These are phyloP conservation scores for Aspergillus diversus DNA, from an alignment of 495 filamentous ascomycete species.

Conservation along the genomic window DNA sequence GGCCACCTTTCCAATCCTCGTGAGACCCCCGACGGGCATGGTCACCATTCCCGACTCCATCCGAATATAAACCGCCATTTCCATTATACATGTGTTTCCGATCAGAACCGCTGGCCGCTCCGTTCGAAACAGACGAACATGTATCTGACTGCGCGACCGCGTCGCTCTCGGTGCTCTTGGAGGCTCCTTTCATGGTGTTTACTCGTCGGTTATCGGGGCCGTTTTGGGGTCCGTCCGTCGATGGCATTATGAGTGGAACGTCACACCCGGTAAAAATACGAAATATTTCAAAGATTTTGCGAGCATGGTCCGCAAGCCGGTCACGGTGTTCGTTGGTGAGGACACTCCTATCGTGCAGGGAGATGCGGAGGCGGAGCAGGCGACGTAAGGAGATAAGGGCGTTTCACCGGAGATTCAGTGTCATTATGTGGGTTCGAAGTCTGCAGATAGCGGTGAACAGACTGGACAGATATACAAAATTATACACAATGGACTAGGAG, in stretches of 20 bases:
- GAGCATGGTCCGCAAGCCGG: constrained; percentile 6
- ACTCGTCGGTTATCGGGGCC: constrained; percentile 7
- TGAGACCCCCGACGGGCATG: constrained; percentile 7
- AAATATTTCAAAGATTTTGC: background rate
- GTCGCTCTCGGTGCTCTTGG: background rate
- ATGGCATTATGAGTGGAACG: background rate
- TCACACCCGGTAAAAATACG: background rate
- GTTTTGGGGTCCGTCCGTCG: constrained; percentile 6
- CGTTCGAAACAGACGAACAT: background rate
- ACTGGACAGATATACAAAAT: background rate
- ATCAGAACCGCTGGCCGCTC: background rate
- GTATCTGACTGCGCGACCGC: constrained; percentile 5
- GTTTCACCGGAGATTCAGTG: constrained; percentile 2
- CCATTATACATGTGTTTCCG: constrained; percentile 5
- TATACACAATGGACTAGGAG: background rate
- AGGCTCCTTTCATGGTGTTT: constrained; percentile 3
- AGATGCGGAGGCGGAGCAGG: constrained; percentile 3
- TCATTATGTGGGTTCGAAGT: background rate
- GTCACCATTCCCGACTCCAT: constrained; percentile 7
- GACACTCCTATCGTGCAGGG: background rate
- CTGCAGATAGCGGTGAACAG: background rate
- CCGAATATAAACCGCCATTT: background rate
- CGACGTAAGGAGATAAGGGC: background rate
- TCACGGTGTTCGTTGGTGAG: background rate
- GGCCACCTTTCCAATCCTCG: constrained; percentile 23